Evolutionary conservation across 352 stramenopile genomes (phyloP).

Genomic region (Globisporangium echinulatum): DNA sequence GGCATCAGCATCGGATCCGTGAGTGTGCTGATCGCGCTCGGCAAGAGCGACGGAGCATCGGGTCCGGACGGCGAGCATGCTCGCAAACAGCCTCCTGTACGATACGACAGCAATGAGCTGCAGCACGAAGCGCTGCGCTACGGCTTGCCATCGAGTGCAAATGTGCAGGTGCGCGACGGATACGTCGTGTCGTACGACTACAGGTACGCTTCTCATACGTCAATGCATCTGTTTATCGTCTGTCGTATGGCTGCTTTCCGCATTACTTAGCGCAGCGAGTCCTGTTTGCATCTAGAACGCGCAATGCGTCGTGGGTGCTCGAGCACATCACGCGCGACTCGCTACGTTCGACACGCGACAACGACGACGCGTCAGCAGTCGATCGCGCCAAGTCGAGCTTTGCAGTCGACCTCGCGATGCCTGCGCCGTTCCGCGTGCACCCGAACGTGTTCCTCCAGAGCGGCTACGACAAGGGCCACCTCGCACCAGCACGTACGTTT

Average conservation of each 20-base stretch:
- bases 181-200: constrained; percentile 86
- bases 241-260: too few species aligned
- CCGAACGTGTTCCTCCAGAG: constrained; percentile 86
- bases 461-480: constrained; percentile 93
- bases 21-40: constrained; percentile 35
- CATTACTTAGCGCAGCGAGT: too few species aligned
- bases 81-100: too few species aligned
- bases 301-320: constrained; percentile 84
- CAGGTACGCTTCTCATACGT: constrained; percentile 23
- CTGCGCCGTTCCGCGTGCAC: constrained; percentile 78
- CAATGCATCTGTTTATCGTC: too few species aligned
- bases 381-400: constrained; percentile 87
- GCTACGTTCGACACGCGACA: constrained; percentile 28
- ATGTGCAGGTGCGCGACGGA: constrained; percentile 65
- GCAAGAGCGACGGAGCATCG: constrained; percentile 12
- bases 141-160: constrained; percentile 53
- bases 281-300: constrained; percentile 29
- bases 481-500: constrained; percentile 79
- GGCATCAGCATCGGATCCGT: constrained; percentile 46
- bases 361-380: constrained; percentile 33
- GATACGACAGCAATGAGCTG: not conserved
- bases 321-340: constrained; percentile 75
- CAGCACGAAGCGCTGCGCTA: constrained; percentile 73
- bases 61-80: not conserved
- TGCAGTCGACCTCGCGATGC: constrained; percentile 63